Evolutionary conservation across 139 green algal species (phyloP).

Genomic region (Chlorella sp.): DNA sequence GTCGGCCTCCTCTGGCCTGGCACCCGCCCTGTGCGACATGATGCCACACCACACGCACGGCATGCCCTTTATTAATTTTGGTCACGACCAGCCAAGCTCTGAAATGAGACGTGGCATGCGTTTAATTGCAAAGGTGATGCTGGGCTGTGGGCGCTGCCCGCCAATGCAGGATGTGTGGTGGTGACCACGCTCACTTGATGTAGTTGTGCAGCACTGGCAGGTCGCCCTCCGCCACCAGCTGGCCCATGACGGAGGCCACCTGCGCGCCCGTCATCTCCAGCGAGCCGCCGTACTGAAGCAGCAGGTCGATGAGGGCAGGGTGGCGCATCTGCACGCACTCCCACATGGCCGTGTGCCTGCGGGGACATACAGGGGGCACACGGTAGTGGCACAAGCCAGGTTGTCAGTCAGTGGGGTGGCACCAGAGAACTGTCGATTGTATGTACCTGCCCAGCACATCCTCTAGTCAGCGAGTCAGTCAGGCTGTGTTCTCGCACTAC

Average conservation of each 20-base stretch:
- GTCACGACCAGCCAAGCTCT: neutral
- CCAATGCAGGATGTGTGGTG: neutral
- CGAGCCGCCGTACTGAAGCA: neutral
- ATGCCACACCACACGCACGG: too few species aligned
- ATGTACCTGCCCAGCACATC: neutral
- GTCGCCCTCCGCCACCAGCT: neutral
- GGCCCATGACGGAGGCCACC: neutral
- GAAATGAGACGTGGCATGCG: neutral
- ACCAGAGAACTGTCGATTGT: neutral
- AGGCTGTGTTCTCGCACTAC: neutral
- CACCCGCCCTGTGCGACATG: neutral
- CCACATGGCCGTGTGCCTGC: neutral
- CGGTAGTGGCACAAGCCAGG: neutral
- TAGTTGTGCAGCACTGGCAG: neutral
- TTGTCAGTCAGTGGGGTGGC: neutral
- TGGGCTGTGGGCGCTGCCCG: neutral
- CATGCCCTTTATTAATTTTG: too few species aligned
- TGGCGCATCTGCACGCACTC: neutral
- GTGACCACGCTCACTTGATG: neutral
- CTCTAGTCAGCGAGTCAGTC: neutral
- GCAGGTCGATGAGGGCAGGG: neutral
- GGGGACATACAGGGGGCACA: neutral
- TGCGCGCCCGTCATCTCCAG: neutral
- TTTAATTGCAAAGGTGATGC: neutral
- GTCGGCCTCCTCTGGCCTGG: constrained; percentile 17